Evolutionary conservation across 495 filamentous ascomycete species (phyloP).

Genomic region (Hyaloscypha finlandica): DNA sequence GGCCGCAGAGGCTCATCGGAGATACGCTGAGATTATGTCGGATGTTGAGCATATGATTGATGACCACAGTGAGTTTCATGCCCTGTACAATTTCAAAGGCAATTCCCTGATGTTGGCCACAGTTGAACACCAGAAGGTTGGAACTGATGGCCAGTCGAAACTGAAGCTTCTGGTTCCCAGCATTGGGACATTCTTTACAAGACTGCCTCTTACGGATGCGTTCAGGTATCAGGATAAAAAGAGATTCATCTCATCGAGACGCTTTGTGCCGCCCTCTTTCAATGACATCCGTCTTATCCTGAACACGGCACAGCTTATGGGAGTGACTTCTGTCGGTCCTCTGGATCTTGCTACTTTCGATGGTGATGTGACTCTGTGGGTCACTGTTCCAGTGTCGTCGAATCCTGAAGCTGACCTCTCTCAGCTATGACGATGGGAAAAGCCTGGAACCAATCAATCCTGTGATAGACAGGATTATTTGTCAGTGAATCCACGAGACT

Average conservation of each 20-base stretch:
- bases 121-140: slow-evolving; percentile 71
- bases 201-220: slow-evolving; percentile 78
- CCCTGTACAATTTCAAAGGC: not conserved
- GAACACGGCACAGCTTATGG: slow-evolving; percentile 93
- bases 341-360: slow-evolving; percentile 91
- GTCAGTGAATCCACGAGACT: not conserved
- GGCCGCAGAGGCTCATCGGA: slow-evolving; percentile 67
- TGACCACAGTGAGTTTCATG: slow-evolving; percentile 74
- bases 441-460: slow-evolving; percentile 72
- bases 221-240: slow-evolving; percentile 87
- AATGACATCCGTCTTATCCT: slow-evolving; percentile 93
- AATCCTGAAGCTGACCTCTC: slow-evolving; percentile 5
- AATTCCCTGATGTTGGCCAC: slow-evolving; percentile 3
- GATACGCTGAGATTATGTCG: slow-evolving; percentile 93
- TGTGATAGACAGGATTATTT: slow-evolving; percentile 74
- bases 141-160: slow-evolving; percentile 73
- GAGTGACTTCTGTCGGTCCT: slow-evolving; percentile 66
- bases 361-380: slow-evolving; percentile 84
- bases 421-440: slow-evolving; percentile 83
- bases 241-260: slow-evolving; percentile 83
- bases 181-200: slow-evolving; percentile 90
- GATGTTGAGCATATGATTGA: slow-evolving; percentile 91
- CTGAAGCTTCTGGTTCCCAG: slow-evolving; percentile 88
- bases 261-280: slow-evolving; percentile 96
- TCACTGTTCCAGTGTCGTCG: not conserved